phyloP scores from a whole-genome alignment of 2,329 filamentous ascomycete genomes.

The Colletotrichum scovillei region DNA sequence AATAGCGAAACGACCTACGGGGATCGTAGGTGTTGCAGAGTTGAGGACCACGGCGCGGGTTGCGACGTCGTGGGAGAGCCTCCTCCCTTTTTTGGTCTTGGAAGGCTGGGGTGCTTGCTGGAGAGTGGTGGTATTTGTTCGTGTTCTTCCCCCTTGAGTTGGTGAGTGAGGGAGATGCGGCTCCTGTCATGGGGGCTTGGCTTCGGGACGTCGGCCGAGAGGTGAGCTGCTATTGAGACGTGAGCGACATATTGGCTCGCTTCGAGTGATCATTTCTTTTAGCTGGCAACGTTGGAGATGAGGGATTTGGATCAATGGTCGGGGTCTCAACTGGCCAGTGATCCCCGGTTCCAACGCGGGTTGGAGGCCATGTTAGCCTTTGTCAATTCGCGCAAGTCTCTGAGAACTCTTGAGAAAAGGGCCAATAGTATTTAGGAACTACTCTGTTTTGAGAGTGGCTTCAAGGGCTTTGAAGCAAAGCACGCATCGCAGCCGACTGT shows the following conservation, averaged over 20 bases:
- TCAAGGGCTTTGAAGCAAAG: not conserved
- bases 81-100: not conserved
- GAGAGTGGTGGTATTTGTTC: not conserved
- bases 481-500: not conserved
- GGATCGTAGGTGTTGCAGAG: conserved; percentile 18
- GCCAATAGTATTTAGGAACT: not conserved
- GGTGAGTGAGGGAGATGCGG: not conserved
- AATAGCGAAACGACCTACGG: not conserved
- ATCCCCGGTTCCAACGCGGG: not conserved
- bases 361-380: not conserved
- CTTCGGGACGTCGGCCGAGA: conserved; percentile 4
- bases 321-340: not conserved
- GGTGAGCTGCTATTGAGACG: conserved; percentile 9
- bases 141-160: not conserved
- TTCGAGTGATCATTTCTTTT: not conserved
- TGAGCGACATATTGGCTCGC: conserved; percentile 18
- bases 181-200: not conserved
- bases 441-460: not conserved
- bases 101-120: not conserved
- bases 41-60: conserved; percentile 7
- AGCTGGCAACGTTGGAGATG: not conserved
- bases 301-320: not conserved
- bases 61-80: conserved; percentile 13
- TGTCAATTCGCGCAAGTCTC: too few relatives aligned
- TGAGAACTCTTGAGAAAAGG: not conserved